A percentile compares a stretch with the other conserved stretches of the same genome.
Conservation (phyloP, 192 early-diverging fungal genomes). For the Entomortierella parvispora region DNA sequence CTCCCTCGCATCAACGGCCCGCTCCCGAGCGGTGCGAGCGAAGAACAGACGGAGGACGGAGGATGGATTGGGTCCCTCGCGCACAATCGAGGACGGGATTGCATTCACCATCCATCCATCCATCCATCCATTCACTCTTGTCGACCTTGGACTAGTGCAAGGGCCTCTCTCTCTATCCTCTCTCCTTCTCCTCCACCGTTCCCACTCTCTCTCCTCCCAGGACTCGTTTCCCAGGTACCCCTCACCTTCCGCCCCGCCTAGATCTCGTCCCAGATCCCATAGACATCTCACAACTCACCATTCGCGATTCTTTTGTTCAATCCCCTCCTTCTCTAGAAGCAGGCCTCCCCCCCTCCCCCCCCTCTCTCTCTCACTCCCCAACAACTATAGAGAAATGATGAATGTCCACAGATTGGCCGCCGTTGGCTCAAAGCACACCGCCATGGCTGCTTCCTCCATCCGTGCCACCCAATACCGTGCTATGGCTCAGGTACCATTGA, state of each 20-base stretch:
- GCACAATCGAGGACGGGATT: too few species aligned
- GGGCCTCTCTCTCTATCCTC: neutral
- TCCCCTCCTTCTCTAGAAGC: too few species aligned
- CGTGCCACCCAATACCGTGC: slow-evolving; percentile 49
- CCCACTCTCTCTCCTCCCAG: neutral
- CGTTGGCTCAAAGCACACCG: slow-evolving; percentile 38
- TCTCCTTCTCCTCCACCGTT: neutral
- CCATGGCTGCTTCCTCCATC: slow-evolving; percentile 25
- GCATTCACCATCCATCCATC: too few species aligned
- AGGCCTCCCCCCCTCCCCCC: too few species aligned
- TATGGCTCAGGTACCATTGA: slow-evolving; percentile 30
- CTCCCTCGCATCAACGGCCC: too few species aligned
- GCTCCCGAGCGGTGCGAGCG: too few species aligned
- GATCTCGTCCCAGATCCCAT: neutral
- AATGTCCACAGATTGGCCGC: slow-evolving; percentile 38
- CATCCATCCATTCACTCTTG: too few species aligned
- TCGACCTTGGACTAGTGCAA: too few species aligned
- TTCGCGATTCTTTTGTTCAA: too few species aligned
- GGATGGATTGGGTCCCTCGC: too few species aligned
- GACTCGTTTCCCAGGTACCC: neutral
- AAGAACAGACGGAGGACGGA: too few species aligned
- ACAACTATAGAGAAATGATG: slow-evolving; percentile 26
- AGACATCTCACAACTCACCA: neutral
- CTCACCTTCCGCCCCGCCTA: neutral
- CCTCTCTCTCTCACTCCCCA: too few species aligned